Evolutionary conservation across 768 basidiomycete genomes (phyloP).

Genomic region (Mrakia gelida): DNA sequence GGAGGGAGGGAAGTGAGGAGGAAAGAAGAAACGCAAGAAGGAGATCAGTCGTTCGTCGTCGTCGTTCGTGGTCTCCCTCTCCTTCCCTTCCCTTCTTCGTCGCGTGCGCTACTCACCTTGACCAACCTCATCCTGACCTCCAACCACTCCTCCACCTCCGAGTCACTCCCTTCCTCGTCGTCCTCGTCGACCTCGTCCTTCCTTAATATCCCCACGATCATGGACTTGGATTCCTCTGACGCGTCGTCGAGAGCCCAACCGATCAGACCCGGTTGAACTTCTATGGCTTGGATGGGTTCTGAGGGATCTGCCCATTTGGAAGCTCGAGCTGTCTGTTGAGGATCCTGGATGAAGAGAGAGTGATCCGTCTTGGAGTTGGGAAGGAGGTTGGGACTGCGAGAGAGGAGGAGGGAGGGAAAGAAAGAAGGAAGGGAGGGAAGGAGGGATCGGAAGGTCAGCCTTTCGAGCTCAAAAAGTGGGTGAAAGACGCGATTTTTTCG

Average conservation of each 20-base stretch:
- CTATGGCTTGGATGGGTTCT: slow-evolving; percentile 2
- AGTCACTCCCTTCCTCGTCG: slow-evolving; percentile 16
- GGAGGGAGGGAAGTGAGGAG: neutral
- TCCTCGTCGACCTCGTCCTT: slow-evolving; percentile 24
- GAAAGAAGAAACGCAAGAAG: neutral
- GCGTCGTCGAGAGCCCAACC: slow-evolving; percentile 31
- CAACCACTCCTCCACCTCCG: slow-evolving; percentile 29
- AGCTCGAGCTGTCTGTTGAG: slow-evolving; percentile 16
- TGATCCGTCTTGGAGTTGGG: slow-evolving; percentile 19
- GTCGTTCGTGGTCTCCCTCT: neutral
- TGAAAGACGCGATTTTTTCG: neutral
- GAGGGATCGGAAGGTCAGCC: neutral
- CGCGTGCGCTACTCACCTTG: slow-evolving; percentile 8
- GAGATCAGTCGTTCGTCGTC: neutral
- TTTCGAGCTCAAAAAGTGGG: neutral
- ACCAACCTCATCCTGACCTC: slow-evolving; percentile 24
- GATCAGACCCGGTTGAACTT: slow-evolving; percentile 24
- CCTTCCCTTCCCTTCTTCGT: no score
- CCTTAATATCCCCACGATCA: slow-evolving; percentile 20
- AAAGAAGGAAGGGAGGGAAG: neutral
- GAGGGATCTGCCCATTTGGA: slow-evolving; percentile 8
- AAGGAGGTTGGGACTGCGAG: slow-evolving; percentile 17
- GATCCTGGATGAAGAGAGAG: slow-evolving; percentile 21
- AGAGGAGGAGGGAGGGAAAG: neutral
- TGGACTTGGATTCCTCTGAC: slow-evolving; percentile 13